These are phyloP conservation scores for Teunomyces gatunensis DNA, from an alignment of 805 yeast genomes.

Conservation along the genomic window DNA sequence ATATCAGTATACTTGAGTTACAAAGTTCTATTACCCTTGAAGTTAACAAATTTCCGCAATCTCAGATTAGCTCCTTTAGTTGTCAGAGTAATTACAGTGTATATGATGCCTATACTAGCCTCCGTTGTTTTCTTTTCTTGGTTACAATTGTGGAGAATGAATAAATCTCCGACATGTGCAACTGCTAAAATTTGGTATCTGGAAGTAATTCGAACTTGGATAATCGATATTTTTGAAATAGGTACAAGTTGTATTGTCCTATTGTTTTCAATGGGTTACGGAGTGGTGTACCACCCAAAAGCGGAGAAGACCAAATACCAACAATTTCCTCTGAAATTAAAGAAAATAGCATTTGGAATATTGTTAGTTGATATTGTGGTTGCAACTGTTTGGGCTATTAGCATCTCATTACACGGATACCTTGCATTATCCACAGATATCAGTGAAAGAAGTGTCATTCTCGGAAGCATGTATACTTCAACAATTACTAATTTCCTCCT, in stretches of 20 bases:
- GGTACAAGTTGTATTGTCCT: slow-evolving; percentile 15
- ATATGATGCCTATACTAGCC: slow-evolving; percentile 19
- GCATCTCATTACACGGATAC: too few species aligned
- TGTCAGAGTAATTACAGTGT: slow-evolving; percentile 26
- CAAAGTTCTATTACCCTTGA: slow-evolving; percentile 20
- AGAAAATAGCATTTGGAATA: slow-evolving; percentile 8
- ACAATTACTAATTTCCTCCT: not conserved
- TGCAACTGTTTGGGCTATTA: not conserved
- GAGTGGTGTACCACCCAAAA: slow-evolving; percentile 27
- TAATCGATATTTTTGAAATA: slow-evolving; percentile 3
- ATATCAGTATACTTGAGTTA: slow-evolving; percentile 19
- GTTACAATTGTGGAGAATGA: slow-evolving; percentile 2
- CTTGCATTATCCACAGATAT: too few species aligned
- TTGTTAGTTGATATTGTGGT: not conserved
- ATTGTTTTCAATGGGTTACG: slow-evolving; percentile 35
- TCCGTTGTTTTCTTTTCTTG: not conserved
- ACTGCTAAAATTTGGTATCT: too few species aligned
- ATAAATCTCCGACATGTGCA: too few species aligned
- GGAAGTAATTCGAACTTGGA: not conserved
- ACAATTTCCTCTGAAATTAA: slow-evolving; percentile 16
- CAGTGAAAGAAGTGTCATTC: too few species aligned
- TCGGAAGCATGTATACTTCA: too few species aligned
- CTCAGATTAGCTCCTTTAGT: slow-evolving; percentile 27
- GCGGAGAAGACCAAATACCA: slow-evolving; percentile 22
- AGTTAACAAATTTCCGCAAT: slow-evolving; percentile 14